phyloP scores from a whole-genome alignment of 306 rosid genomes.

The Macrotyloma uniflorum region DNA sequence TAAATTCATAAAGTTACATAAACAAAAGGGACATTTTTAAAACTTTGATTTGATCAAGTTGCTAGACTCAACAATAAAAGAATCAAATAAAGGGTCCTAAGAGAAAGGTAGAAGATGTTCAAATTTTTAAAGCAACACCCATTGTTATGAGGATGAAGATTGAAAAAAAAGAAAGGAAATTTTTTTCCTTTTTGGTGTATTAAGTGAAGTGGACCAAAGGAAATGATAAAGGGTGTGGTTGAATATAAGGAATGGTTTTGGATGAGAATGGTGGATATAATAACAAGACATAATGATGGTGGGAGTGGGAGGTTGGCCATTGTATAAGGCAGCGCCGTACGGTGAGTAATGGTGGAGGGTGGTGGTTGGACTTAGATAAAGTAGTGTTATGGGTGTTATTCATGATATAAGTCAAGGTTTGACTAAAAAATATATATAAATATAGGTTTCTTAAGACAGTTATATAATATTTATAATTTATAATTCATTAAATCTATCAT shows the following conservation, averaged over 20 bases:
- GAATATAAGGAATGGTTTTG: too few species aligned
- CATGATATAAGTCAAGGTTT: too few species aligned
- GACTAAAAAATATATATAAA: too few species aligned
- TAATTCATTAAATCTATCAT: too few species aligned
- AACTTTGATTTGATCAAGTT: background rate
- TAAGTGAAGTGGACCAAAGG: background rate
- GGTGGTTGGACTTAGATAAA: background rate
- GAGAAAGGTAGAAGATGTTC: background rate
- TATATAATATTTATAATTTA: too few species aligned
- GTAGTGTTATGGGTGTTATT: too few species aligned
- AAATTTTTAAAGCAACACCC: background rate
- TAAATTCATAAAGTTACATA: background rate
- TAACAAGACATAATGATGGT: too few species aligned
- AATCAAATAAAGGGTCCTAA: background rate
- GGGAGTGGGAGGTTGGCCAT: too few species aligned
- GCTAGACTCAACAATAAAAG: background rate
- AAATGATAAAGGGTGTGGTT: background rate
- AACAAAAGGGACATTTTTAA: background rate
- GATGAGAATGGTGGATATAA: too few species aligned
- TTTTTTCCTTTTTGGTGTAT: too few species aligned
- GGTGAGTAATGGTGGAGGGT: background rate
- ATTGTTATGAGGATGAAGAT: background rate
- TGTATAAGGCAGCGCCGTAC: background rate
- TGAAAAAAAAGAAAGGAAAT: background rate
- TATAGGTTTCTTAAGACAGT: too few species aligned